Conservation (phyloP, 345 rosid species). For the Ricinus communis region DNA sequence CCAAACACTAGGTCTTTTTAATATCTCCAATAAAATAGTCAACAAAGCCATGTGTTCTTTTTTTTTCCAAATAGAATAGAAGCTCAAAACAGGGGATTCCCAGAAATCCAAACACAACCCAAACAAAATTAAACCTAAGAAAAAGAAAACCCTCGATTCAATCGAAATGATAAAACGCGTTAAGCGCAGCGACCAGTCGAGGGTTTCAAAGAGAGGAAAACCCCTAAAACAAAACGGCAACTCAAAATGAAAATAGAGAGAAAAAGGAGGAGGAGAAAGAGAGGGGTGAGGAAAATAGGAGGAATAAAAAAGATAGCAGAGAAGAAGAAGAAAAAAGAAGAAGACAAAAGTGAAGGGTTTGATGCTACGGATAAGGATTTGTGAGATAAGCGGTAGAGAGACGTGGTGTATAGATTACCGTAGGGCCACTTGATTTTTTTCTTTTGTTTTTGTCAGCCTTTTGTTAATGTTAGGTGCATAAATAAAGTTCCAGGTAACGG, state of each 20-base stretch:
- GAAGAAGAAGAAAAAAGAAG: too few relatives aligned
- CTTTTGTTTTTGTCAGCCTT: neutral
- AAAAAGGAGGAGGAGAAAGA: neutral
- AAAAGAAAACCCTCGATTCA: constrained; percentile 45
- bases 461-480: neutral
- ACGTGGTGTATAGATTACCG: constrained; percentile 40
- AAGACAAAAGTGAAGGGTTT: neutral
- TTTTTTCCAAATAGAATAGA: neutral
- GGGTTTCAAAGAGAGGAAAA: constrained; percentile 23
- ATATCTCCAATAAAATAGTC: constrained; percentile 50
- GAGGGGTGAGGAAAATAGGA: neutral
- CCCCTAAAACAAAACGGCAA: neutral
- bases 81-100: neutral
- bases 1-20: constrained; percentile 42
- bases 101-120: constrained; percentile 16
- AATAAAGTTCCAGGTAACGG: too few relatives aligned
- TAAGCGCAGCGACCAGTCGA: constrained; percentile 44
- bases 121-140: constrained; percentile 5
- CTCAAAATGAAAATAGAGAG: neutral
- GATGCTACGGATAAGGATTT: constrained; percentile 49
- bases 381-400: constrained; percentile 50
- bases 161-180: constrained; percentile 33
- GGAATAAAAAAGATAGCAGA: neutral
- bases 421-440: constrained; percentile 38
- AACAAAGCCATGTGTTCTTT: constrained; percentile 45